Evolutionary conservation across 495 filamentous ascomycete species (phyloP).

Genomic region (Geopyxis carbonaria): DNA sequence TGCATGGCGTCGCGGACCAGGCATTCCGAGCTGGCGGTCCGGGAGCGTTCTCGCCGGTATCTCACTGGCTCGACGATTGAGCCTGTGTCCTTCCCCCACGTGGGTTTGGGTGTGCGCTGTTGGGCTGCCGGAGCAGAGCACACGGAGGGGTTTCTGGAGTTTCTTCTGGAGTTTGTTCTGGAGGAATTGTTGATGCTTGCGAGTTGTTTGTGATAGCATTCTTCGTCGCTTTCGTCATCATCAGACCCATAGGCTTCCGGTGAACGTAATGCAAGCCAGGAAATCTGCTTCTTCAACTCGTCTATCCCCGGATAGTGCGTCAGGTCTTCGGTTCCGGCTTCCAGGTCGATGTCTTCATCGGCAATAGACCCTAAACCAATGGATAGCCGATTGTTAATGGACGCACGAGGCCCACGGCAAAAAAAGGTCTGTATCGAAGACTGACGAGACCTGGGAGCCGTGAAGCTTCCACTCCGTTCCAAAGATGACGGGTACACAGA

Average conservation of each 20-base stretch:
- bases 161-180: not conserved
- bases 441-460: conserved; percentile 12
- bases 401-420: conserved; percentile 14
- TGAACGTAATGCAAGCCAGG: conserved; percentile 12
- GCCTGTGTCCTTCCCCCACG: too few species aligned
- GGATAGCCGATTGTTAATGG: conserved; percentile 9
- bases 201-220: conserved; percentile 7
- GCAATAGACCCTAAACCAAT: conserved; percentile 19
- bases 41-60: conserved; percentile 5
- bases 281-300: conserved; percentile 18
- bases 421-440: conserved; percentile 21
- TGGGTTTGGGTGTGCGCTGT: not conserved
- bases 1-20: conserved; percentile 21
- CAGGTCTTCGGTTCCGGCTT: conserved; percentile 16
- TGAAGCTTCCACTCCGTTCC: not conserved
- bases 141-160: not conserved
- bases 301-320: conserved; percentile 17
- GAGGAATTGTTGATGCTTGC: not conserved
- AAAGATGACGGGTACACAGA: too few species aligned
- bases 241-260: not conserved
- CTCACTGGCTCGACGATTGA: not conserved
- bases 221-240: conserved; percentile 12
- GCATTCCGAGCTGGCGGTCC: conserved; percentile 24
- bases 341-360: conserved; percentile 17
- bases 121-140: not conserved